Evolutionary conservation across 371 early-diverging fungal species (phyloP).

Genomic region (Fennellomyces sp.): DNA sequence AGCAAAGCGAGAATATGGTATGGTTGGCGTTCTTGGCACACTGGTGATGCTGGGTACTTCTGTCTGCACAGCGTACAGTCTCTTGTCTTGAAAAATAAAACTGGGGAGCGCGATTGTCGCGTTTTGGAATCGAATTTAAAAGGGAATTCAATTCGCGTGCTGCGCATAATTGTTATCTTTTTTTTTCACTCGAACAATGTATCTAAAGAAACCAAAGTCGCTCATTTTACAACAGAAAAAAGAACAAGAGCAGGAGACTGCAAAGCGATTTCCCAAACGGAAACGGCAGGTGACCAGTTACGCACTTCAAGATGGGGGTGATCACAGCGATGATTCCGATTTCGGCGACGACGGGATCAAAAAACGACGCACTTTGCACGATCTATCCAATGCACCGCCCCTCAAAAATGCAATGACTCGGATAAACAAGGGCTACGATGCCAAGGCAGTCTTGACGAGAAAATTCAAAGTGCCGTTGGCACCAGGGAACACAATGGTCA

Average conservation of each 20-base stretch:
- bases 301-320: background rate
- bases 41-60: constrained; percentile 35
- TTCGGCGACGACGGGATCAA: constrained; percentile 25
- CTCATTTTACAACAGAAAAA: constrained; percentile 5
- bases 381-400: constrained; percentile 17
- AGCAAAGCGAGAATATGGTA: constrained; percentile 36
- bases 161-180: constrained; percentile 3
- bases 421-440: constrained; percentile 32
- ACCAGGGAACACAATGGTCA: background rate
- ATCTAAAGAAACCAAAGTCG: constrained; percentile 25
- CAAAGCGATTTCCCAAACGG: constrained; percentile 11
- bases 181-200: constrained; percentile 12
- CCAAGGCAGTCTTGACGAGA: constrained; percentile 26
- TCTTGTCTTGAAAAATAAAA: background rate
- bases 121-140: background rate
- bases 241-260: background rate
- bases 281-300: constrained; percentile 18
- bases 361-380: constrained; percentile 11
- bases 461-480: constrained; percentile 45
- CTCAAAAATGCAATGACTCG: constrained; percentile 23
- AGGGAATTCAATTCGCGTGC: background rate
- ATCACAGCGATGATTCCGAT: constrained; percentile 27
- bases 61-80: constrained; percentile 11
- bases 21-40: constrained; percentile 39
- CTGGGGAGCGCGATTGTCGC: background rate